phyloP scores from a whole-genome alignment of 2,329 filamentous ascomycete genomes.

The Aspergillus fumigatus region DNA sequence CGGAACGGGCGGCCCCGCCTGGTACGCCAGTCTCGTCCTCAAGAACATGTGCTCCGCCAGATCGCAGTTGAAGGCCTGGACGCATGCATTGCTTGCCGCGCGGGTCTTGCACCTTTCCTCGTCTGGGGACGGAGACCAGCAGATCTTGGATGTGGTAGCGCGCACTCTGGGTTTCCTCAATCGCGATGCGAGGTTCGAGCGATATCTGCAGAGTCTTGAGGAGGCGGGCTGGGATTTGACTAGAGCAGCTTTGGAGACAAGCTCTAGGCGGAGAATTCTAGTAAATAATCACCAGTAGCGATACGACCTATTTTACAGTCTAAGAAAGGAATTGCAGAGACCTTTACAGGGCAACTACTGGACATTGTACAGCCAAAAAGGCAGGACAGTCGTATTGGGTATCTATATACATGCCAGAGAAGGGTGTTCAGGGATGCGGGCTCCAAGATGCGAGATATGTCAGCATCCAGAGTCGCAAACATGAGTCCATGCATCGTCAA shows the following conservation, averaged over 20 bases:
- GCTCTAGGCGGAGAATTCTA: constrained; percentile 43
- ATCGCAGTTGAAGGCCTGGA: constrained; percentile 59
- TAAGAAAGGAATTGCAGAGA: neutral
- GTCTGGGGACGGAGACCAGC: constrained; percentile 1
- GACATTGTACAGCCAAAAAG: neutral
- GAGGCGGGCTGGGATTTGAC: constrained; percentile 63
- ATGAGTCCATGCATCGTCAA: neutral
- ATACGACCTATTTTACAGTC: neutral
- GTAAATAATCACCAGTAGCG: neutral
- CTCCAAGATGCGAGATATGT: neutral
- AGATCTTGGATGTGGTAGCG: constrained; percentile 35
- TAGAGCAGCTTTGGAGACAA: constrained; percentile 62
- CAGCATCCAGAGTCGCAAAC: neutral
- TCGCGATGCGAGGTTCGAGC: constrained; percentile 40
- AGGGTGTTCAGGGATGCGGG: neutral
- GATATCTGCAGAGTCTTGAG: constrained; percentile 39
- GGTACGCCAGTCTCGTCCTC: constrained; percentile 56
- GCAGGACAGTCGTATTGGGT: neutral
- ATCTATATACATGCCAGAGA: neutral
- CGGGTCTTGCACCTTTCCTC: constrained; percentile 14
- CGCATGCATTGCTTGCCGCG: constrained; percentile 53
- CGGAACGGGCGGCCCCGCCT: constrained; percentile 11
- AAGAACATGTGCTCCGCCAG: constrained; percentile 52
- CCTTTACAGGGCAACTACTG: neutral
- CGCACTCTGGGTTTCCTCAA: constrained; percentile 41